Base-by-base conservation (phyloP, 148 eudicot species). In the Talinum fruticosum region DNA sequence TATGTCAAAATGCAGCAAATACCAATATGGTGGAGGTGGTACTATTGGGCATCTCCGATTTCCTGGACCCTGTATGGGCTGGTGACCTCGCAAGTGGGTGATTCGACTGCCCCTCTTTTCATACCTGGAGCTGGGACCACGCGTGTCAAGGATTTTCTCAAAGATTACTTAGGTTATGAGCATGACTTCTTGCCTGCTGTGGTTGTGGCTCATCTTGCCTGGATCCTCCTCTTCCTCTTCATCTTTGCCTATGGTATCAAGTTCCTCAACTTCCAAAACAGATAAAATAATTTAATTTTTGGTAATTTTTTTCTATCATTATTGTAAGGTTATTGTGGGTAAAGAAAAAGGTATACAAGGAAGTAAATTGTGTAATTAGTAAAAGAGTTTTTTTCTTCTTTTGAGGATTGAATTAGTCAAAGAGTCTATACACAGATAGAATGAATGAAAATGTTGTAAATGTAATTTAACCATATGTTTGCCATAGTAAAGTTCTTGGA, bases 11-110 rank as follows among this genome's bases (percentile, higher is more conserved):
- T 85, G 84, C 88, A 90, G 95, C 83, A 79, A 84, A 87, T 92
- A 54, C 97, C 97, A 5, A 82, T 90, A 68, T 93, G 97, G 97
- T 90, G 97, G 93, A 87, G 97, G 51, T 93, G 97, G 95, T 93
- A 88, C 79, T 93, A 86, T 57, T 90, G 95, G 93, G 86, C 75
- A 34, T 90, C 93, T 6, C 97, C 95, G 0, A 78, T 89, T 26
- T 80, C 90, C 0, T 93, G 97, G 97, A 90, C 97, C 21, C 69
- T 89, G 37, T 93, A 93, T 35, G 97, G 97, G 4, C 76, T 90
- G 4, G 86, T 90, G 69, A 77, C 87, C 7, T 90, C 95, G 8
- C 97, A 90, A 82, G 51, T 90, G 1, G 97, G 97, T 12, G 89
- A 93, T 38, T 82, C 71, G 8, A 37, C 30, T 47, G 15, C 80